Conservation (phyloP, 495 filamentous ascomycete species). For the Choiromyces venosus region DNA sequence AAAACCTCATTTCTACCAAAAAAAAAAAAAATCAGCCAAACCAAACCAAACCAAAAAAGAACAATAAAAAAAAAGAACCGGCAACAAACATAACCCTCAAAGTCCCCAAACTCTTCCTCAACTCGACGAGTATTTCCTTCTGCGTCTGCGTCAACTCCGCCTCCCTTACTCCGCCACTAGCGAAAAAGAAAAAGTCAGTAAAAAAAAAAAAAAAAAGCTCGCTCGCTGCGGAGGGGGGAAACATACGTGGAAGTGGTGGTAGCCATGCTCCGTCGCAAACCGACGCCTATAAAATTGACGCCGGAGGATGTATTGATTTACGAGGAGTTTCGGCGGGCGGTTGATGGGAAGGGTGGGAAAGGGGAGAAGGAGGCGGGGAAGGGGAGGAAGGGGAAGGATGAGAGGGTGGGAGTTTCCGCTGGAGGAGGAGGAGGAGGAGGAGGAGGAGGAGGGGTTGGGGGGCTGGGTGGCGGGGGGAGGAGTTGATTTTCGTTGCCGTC, state of each 20-base stretch:
- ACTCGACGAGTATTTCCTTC: slow-evolving; percentile 35
- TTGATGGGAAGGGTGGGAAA: slow-evolving; percentile 31
- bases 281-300: slow-evolving; percentile 71
- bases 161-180: not conserved
- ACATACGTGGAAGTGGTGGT: slow-evolving; percentile 2
- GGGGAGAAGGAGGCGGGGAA: not conserved
- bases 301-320: slow-evolving; percentile 71
- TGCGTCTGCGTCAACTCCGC: slow-evolving; percentile 29
- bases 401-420: slow-evolving; percentile 28
- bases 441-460: no score
- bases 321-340: slow-evolving; percentile 52
- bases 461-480: not conserved
- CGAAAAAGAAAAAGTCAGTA: slow-evolving; percentile 22
- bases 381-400: slow-evolving; percentile 21
- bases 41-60: not conserved
- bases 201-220: slow-evolving; percentile 5
- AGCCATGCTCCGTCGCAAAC: slow-evolving; percentile 72
- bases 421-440: slow-evolving; percentile 10
- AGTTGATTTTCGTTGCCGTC: not conserved
- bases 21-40: not conserved
- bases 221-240: not conserved
- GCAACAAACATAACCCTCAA: slow-evolving; percentile 9
- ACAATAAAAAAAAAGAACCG: not conserved
- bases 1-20: not conserved
- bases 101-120: slow-evolving; percentile 37